phyloP scores from a whole-genome alignment of 2,329 filamentous ascomycete species.

The Stagonosporopsis vannaccii region DNA sequence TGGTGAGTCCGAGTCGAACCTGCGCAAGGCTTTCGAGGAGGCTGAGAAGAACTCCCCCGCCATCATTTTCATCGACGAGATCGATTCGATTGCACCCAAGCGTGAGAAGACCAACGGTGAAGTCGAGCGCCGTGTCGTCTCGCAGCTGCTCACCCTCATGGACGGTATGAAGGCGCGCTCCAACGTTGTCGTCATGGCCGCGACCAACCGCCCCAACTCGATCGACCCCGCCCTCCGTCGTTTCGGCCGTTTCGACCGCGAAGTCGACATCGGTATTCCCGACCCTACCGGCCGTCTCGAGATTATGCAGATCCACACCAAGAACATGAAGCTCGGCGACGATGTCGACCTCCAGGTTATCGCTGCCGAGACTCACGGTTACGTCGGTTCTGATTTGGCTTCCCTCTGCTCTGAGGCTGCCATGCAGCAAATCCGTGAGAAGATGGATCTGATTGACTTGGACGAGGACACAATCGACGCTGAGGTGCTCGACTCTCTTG shows the following conservation, averaged over 20 bases:
- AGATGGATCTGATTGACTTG: slow-evolving; percentile 99
- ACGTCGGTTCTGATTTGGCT: slow-evolving; percentile 97
- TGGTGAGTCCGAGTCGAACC: slow-evolving; percentile 97
- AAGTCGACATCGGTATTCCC: slow-evolving; percentile 97
- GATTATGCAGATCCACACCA: slow-evolving; percentile 99
- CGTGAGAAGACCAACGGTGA: slow-evolving; percentile 99
- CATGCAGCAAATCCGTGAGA: slow-evolving; percentile 99
- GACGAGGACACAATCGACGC: slow-evolving; percentile 99
- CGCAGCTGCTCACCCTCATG: slow-evolving; percentile 96
- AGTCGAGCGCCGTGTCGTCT: slow-evolving; percentile 97
- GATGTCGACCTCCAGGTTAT: slow-evolving; percentile 98
- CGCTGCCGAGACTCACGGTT: slow-evolving; percentile 96
- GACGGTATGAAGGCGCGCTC: slow-evolving; percentile 99
- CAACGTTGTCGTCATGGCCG: slow-evolving; percentile 98
- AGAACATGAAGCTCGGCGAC: slow-evolving; percentile 99
- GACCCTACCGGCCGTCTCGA: slow-evolving; percentile 98
- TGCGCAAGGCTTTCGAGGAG: slow-evolving; percentile 99
- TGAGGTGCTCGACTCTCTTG: slow-evolving; percentile 95
- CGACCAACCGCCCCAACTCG: slow-evolving; percentile 98
- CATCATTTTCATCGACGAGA: slow-evolving; percentile 99
- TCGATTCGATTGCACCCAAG: slow-evolving; percentile 98
- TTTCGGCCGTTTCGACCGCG: slow-evolving; percentile 98
- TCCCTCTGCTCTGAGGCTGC: slow-evolving; percentile 98
- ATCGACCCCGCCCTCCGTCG: slow-evolving; percentile 97
- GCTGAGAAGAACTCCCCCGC: slow-evolving; percentile 99